These are phyloP conservation scores for Colletotrichum brevisporum DNA, from an alignment of 2,329 filamentous ascomycete genomes.

Conservation along the genomic window DNA sequence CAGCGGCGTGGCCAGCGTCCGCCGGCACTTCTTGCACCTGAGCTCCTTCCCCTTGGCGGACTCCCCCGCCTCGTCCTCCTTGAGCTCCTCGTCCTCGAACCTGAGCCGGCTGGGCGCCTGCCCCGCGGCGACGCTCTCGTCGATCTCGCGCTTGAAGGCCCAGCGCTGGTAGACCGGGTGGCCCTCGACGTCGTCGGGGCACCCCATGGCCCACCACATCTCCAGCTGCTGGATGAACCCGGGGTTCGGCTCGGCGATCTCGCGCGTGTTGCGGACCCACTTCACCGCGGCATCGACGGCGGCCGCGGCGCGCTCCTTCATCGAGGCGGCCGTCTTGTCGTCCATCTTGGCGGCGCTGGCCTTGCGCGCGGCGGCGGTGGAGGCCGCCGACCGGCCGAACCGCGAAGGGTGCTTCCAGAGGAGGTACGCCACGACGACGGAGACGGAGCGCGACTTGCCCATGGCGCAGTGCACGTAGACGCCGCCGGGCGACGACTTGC, in stretches of 20 bases:
- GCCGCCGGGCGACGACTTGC: slow-evolving; percentile 49
- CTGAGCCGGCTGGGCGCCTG: slow-evolving; percentile 86
- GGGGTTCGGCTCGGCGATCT: slow-evolving; percentile 88
- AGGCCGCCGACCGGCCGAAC: slow-evolving; percentile 61
- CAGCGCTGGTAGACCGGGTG: slow-evolving; percentile 85
- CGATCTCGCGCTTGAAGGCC: slow-evolving; percentile 69
- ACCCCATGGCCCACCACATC: slow-evolving; percentile 90
- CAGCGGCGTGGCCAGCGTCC: slow-evolving; percentile 65
- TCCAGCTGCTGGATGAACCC: slow-evolving; percentile 93
- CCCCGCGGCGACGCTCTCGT: slow-evolving; percentile 75
- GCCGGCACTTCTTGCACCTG: slow-evolving; percentile 92
- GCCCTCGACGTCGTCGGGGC: slow-evolving; percentile 74
- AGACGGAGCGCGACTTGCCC: slow-evolving; percentile 94
- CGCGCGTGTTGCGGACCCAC: slow-evolving; percentile 77
- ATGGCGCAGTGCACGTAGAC: slow-evolving; percentile 84
- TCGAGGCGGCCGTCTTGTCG: slow-evolving; percentile 40
- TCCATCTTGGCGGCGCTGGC: slow-evolving; percentile 38
- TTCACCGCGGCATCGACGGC: slow-evolving; percentile 75
- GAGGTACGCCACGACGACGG: slow-evolving; percentile 86
- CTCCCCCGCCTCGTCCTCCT: slow-evolving; percentile 42
- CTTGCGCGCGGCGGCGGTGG: slow-evolving; percentile 49
- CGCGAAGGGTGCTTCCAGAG: slow-evolving; percentile 75
- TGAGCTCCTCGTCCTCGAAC: slow-evolving; percentile 81
- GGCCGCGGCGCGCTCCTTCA: slow-evolving; percentile 54
- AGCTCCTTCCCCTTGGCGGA: slow-evolving; percentile 67